Evolutionary conservation across 2,329 filamentous ascomycete species (phyloP).

Genomic region (Trichoderma aggressivum): DNA sequence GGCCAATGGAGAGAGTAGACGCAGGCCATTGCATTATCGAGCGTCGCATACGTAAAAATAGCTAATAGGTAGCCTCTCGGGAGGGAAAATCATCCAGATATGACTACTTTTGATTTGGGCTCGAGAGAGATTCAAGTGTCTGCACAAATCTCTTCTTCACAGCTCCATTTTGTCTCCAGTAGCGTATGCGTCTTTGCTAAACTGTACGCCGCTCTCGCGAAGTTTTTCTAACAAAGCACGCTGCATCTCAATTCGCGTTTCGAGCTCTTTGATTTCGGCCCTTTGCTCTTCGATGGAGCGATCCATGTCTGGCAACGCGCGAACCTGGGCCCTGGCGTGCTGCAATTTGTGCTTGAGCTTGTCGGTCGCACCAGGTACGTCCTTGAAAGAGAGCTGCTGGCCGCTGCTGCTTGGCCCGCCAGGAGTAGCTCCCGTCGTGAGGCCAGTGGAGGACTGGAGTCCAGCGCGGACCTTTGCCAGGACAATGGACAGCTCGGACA

Average conservation of each 20-base stretch:
- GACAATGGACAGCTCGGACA: constrained; percentile 76
- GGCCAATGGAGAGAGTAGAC: not conserved
- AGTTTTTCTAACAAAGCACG: constrained; percentile 54
- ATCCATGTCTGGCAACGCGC: constrained; percentile 66
- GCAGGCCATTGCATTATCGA: not conserved
- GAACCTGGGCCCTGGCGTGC: constrained; percentile 66
- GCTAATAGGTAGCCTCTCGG: not conserved
- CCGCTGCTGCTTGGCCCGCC: constrained; percentile 34
- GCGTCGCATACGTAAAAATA: not conserved
- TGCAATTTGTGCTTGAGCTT: constrained; percentile 79
- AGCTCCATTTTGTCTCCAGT: constrained; percentile 42
- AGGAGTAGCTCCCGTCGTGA: constrained; percentile 39
- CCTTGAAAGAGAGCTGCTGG: constrained; percentile 56
- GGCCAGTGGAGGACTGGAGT: constrained; percentile 40
- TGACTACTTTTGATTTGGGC: not conserved
- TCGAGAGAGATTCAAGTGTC: not conserved
- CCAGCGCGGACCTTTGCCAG: constrained; percentile 67
- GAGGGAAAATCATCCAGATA: not conserved
- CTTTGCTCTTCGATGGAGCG: constrained; percentile 66
- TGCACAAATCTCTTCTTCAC: constrained; percentile 23
- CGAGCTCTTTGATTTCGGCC: constrained; percentile 64
- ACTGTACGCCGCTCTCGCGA: constrained; percentile 43
- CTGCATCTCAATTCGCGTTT: constrained; percentile 62
- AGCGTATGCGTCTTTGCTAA: constrained; percentile 30
- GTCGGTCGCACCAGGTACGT: constrained; percentile 75